Base-by-base conservation (phyloP, 2,329 filamentous ascomycete species). In the Alternaria triticimaculans region DNA sequence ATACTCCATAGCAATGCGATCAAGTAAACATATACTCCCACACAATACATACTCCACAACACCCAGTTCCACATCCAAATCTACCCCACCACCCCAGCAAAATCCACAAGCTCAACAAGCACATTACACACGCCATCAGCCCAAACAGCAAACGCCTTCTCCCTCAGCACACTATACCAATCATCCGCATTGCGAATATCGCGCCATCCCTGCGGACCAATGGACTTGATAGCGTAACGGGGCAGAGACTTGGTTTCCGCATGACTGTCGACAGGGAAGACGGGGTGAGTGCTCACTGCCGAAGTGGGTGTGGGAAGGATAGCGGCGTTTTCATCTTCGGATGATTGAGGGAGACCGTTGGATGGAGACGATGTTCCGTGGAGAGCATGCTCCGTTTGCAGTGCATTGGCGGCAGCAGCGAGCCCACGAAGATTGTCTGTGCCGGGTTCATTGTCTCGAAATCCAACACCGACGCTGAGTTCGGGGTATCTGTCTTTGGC, bases 41-140 rank as follows among this genome's bases (percentile, higher is more conserved):
- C 6, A 18, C 9, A 18, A 41, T 18, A 41, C 15, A 41, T 41
- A 41, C 37, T 18, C 37, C 9, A 10, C 33, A 41, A 41, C 8
- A 41, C 33, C 15, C 2, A 41, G 4, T 8, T 11, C 15, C 28
- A n/a, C 25, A 18, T 30, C 12, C 33, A 18, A 30, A 6, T 9
- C 21, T 11, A 60, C 14, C 10, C 28, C 23, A 10, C 43, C 21
- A 25, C 43, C 21, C 15, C 55, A 8, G 28, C n/a, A n/a, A 56
- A 26, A 41, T 59, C 59, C 18, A 63, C 58, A 33, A 75, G 48
- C 60, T 76, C 74, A 3, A 78, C 74, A 58, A 80, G 70, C 7
- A 80, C 62, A 59, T 72, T 76, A 43, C 75, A 64, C 18, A 73
- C 64, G 1, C 74, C 75, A 59, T 77, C 74, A 15, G 74, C 72